Evolutionary conservation across 306 rosid species (phyloP), one percentile per base, ranked within the genome.

Genomic region (Senna tora): DNA sequence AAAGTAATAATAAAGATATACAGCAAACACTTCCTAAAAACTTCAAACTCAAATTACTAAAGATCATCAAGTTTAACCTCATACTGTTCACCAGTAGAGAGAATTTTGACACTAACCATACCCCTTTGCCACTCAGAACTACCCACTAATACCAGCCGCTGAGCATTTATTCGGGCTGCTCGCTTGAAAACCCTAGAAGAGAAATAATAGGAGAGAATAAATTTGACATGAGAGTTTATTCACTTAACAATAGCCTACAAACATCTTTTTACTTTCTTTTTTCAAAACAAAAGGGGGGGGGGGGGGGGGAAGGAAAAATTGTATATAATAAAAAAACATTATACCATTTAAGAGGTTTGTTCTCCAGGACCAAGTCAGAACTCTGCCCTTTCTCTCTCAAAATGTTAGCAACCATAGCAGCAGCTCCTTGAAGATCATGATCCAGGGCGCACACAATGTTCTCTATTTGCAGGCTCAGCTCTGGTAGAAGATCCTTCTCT

Each of bases 281-380:
- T 36, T 4, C 5, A 4, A 36, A 36, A 5, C 2, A 36, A 36
- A 36, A 33, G 6, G 6, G 38, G 3, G 38, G 38, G 6, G 3
- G 38, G 38, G 6, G 6, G 38, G 6, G 39, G 6, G 1, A 72
- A 20, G n/a, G 53, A 41, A 74, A 33, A 12, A 5, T 34, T 11
- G 16, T 59, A 73, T 30, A 11, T 28, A 11, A 66, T 19, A 56
- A 32, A 76, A 3, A 12, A 69, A 53, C 32, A 10, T 39, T 41
- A 65, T 84, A 94, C 98, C 97, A 94, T 84, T 94, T 89, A 41
- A 94, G 97, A 5, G 92, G 95, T 85, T 94, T 94, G 79, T 83
- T 91, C 86, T 91, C 96, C 85, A 94, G 84, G 52, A 91, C 98
- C 83, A 94, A 84, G 82, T 94, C 96, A 73, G 89, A 96, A 81